Conservation (phyloP, 2,329 filamentous ascomycete genomes). For the Aureobasidium sp. region DNA sequence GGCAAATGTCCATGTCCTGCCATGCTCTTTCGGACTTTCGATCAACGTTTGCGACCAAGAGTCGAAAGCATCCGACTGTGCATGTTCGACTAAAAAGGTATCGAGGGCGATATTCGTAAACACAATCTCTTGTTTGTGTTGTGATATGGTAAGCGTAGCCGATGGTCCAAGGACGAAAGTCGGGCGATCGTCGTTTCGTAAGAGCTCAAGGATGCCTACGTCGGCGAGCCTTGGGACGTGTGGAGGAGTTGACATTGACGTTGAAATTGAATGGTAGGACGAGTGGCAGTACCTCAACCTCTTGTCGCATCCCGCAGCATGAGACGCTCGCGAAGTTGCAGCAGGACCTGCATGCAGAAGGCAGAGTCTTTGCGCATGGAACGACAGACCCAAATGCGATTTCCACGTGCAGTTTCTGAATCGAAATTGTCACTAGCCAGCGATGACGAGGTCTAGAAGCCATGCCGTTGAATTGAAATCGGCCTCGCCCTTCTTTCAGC, state of each 20-base stretch:
- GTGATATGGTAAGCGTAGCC: background rate
- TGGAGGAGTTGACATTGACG: background rate
- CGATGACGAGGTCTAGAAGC: background rate
- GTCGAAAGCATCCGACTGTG: background rate
- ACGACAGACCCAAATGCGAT: background rate
- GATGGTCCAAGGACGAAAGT: conserved; percentile 6
- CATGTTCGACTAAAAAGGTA: background rate
- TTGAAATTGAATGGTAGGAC: background rate
- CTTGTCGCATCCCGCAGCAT: background rate
- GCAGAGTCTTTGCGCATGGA: background rate
- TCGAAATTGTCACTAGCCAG: background rate
- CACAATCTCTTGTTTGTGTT: background rate
- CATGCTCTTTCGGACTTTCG: background rate
- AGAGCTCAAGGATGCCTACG: conserved; percentile 11
- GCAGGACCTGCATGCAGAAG: background rate
- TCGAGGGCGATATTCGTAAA: conserved; percentile 7
- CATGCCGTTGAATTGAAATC: background rate
- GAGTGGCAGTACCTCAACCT: background rate
- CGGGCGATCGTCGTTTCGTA: conserved; percentile 8
- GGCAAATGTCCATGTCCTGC: background rate
- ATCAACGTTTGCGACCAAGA: background rate
- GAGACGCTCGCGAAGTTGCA: background rate
- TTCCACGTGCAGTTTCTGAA: background rate
- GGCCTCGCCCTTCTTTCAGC: background rate
- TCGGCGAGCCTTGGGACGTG: background rate